Conservation (phyloP, 768 basidiomycete species). For the Mycena maculata region DNA sequence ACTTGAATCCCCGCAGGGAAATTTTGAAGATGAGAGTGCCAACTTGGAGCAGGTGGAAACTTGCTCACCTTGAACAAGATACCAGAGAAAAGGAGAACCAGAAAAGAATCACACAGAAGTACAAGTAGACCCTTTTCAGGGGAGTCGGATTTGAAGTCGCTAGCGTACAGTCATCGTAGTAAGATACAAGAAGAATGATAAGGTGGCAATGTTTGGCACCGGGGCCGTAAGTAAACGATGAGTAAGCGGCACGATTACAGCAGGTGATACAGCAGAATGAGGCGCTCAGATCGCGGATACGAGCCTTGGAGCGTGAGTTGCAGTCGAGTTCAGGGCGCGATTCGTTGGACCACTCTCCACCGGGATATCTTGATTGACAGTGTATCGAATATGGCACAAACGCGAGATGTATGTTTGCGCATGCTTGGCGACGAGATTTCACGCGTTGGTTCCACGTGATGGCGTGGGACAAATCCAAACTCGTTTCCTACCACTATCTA, state of each 20-base stretch:
- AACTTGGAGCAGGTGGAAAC: conserved; percentile 12
- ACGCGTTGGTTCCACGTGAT: too few relatives aligned
- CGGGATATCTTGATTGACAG: conserved; percentile 9
- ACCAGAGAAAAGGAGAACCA: background rate
- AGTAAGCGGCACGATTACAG: background rate
- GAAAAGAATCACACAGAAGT: too few relatives aligned
- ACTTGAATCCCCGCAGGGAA: background rate
- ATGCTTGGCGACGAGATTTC: too few relatives aligned
- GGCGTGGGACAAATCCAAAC: too few relatives aligned
- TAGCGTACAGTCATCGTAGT: background rate
- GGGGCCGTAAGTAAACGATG: background rate
- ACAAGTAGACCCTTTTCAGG: conserved; percentile 8
- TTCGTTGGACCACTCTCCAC: background rate
- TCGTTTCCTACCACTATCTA: too few relatives aligned
- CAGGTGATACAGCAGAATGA: conserved; percentile 23
- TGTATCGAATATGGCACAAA: too few relatives aligned
- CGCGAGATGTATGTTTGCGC: too few relatives aligned
- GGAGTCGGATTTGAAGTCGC: background rate
- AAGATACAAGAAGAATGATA: background rate
- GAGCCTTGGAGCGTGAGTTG: conserved; percentile 16
- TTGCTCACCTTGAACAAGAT: conserved; percentile 4
- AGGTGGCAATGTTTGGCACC: background rate
- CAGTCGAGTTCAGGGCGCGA: background rate
- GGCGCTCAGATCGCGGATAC: conserved; percentile 13
- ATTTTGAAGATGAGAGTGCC: background rate